Base-by-base conservation (phyloP, 768 basidiomycete genomes). In the Grammothele lineata region DNA sequence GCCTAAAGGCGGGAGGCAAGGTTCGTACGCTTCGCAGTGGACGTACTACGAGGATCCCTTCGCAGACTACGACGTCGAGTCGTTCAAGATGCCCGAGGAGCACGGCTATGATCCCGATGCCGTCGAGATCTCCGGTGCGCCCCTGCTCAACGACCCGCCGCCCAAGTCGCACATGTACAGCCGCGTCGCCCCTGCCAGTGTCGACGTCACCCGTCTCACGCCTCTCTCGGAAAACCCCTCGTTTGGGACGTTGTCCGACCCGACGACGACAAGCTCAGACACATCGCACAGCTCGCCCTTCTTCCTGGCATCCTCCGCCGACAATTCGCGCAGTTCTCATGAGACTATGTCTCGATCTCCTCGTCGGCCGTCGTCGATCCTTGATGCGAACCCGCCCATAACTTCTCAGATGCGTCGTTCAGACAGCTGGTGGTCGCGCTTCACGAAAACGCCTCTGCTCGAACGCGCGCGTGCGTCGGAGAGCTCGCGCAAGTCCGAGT, bases 371-470 rank as follows among this genome's bases (percentile, higher is more conserved):
- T 71, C 73, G 1, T 74, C 74, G 12, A 66, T 76, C 51, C 62
- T 76, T 38, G 69, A 70, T 57, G 66, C 73, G 35, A 50, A 65
- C 53, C 51, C 71, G 14, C 65, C 70, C 3, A 68, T 68, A 26
- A 69, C 64, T 19, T 70, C 71, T 35, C 71, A 77, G 1, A 71
- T 89, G 37, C 76, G 77, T 36, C 73, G 87, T 6, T 83, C 78
- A 34, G 80, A 87, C 59, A 80, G 75, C 10, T 90, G 89, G 86
- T 93, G 89, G 84, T 65, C 73, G 8, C 81, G 85, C 3, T 82
- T 93, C 57, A 71, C 85, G 12, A 78, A 77, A 45, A 76, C 81
- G 15, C 76, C 79, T 26, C 69, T 87, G 40, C 71, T 85, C 22
- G 85, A 87, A 53, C 74, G 81, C 33, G 70, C 72, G 21, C 50